Evolutionary conservation across 1,284 basidiomycete genomes (phyloP), one percentile per base, ranked within the genome.

Genomic region (Cronartium quercuum): DNA sequence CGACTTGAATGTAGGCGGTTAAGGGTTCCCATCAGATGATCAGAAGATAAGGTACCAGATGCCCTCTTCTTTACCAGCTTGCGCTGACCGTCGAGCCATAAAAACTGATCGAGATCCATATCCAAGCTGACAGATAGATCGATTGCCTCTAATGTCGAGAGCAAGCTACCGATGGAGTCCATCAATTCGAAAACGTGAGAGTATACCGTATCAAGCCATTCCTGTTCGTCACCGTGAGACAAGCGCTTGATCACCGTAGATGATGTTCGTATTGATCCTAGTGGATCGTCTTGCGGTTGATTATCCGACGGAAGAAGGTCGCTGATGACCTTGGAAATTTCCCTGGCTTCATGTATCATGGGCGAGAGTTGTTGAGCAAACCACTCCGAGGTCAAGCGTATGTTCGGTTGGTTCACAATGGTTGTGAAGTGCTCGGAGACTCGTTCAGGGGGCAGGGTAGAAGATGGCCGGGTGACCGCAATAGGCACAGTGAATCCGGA

Each of bases 71-170:
- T 4, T 24, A 55, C 29, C 12, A 24, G 29, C 5, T 18, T 13
- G 24, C 38, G 63, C 13, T 65, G 35, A 64, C 37, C n/a, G n/a
- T 60, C 62, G 29, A 66, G 38, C 70, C 70, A 73, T 24, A 73
- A 34, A 55, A 73, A 73, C 38, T 38, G 63, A 41, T 73, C 70
- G 9, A 73, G 35, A 24, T 73, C 70, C 12, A 73, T 55, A 29
- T 73, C 62, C 37, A 73, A 41, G 15, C 51, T 73, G 5, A 38
- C 29, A 6, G n/a, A 35, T 2, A 73, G 10, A 35, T 73, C 57
- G 15, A 73, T 40, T 24, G 12, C 60, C 40, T 73, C 70, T 2
- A 63, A 10, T 3, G 10, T 73, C 57, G 70, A 12, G 10, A 73
- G 35, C 15, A 73, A 51, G 13, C 35, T 38, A 3, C 70, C 63